Evolutionary conservation across 345 rosid species (phyloP).

Genomic region (Gossypium ekmanianum): DNA sequence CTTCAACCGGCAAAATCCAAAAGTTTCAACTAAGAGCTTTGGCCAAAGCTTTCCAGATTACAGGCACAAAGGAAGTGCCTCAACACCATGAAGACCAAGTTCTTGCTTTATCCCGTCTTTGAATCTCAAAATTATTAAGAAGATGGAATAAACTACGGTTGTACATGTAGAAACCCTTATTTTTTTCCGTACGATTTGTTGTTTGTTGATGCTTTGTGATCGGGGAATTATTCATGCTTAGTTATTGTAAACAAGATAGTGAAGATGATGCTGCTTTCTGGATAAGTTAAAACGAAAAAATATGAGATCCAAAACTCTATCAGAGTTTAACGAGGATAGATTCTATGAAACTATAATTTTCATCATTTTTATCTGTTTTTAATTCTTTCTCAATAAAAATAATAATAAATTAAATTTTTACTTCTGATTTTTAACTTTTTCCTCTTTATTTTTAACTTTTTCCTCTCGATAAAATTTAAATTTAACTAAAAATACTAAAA

Average conservation of each 20-base stretch:
- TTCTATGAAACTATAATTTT: no score
- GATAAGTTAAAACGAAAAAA: background rate
- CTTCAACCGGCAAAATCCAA: slow-evolving; percentile 49
- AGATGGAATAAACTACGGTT: background rate
- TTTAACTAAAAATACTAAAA: no score
- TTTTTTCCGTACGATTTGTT: background rate
- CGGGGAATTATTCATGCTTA: background rate
- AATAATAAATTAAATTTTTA: no score
- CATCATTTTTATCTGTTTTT: rapidly evolving
- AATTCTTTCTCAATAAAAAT: rapidly evolving
- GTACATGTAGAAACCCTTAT: no score
- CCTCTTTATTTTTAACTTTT: rapidly evolving
- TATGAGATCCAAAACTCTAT: no score
- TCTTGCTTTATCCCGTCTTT: slow-evolving; percentile 40
- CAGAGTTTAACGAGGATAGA: no score
- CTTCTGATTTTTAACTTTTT: rapidly evolving
- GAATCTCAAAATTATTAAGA: slow-evolving; percentile 1
- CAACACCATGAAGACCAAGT: slow-evolving; percentile 10
- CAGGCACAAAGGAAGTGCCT: slow-evolving; percentile 10
- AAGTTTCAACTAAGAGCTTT: slow-evolving; percentile 40
- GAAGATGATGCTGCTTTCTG: background rate
- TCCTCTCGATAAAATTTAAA: rapidly evolving
- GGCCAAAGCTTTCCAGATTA: slow-evolving; percentile 30
- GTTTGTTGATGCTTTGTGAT: background rate
- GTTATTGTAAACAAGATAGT: background rate